Percentiles rank a stretch among this genome's conserved stretches.
These are phyloP conservation scores for Plantago coronopus DNA, from an alignment of 305 asterid genomes.

Conservation along the genomic window DNA sequence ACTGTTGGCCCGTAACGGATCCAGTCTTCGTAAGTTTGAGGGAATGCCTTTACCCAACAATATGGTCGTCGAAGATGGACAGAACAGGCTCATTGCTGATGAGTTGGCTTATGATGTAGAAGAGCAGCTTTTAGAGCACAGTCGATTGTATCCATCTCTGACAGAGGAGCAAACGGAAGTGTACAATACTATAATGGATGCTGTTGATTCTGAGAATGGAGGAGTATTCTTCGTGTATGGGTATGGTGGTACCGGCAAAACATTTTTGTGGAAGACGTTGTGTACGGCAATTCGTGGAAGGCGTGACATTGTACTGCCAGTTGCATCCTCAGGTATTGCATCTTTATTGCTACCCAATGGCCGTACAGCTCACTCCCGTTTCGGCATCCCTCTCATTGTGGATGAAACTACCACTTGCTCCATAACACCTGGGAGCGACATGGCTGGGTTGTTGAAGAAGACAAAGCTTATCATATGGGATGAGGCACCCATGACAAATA, in stretches of 20 bases:
- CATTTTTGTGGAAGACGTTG: neutral
- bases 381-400: neutral
- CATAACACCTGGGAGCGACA: neutral
- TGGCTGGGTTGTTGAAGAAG: neutral
- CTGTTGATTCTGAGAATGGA: neutral
- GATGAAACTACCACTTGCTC: neutral
- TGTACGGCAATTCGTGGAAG: neutral
- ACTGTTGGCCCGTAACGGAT: neutral
- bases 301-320: neutral
- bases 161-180: neutral
- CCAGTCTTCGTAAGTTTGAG: neutral
- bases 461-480: neutral
- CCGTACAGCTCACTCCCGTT: neutral
- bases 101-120: neutral
- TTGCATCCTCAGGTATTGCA: neutral
- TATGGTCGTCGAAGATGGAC: too few species aligned
- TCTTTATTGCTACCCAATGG: neutral
- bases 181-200: neutral
- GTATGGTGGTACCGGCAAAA: neutral
- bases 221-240: neutral
- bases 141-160: neutral
- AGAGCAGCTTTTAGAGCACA: neutral
- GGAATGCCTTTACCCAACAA: too few species aligned
- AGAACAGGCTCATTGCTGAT: neutral
- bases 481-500: too few species aligned